Percentiles rank a stretch among this genome's conserved stretches.
Conservation (phyloP, 2,329 filamentous ascomycete species). For the Monosporascus ibericus region DNA sequence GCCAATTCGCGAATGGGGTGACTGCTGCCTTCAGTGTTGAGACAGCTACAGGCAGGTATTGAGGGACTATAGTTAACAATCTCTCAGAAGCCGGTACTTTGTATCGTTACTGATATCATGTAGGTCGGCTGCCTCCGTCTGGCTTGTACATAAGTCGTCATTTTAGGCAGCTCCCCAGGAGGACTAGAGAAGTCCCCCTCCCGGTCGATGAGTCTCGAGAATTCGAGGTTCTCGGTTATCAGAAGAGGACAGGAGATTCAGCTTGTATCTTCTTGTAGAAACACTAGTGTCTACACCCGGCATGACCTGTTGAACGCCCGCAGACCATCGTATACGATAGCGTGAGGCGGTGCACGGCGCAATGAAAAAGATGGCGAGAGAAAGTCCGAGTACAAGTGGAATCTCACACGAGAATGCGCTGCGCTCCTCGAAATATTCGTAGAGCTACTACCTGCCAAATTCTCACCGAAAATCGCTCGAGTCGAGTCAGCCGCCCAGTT, state of each 20-base stretch:
- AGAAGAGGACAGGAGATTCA: not conserved
- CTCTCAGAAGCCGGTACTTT: constrained; percentile 8
- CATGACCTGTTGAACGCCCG: constrained; percentile 12
- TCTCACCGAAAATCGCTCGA: constrained; percentile 19
- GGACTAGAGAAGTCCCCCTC: constrained; percentile 12
- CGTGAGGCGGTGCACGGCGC: not conserved
- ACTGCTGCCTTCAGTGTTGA: constrained; percentile 14
- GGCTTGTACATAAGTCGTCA: constrained; percentile 18
- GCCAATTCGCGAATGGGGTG: constrained; percentile 16
- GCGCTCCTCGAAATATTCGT: constrained; percentile 9
- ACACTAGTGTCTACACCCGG: not conserved
- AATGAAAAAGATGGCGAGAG: not conserved
- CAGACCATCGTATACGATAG: not conserved
- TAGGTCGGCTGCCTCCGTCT: constrained; percentile 17
- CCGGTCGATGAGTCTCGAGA: constrained; percentile 18
- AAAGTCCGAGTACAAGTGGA: not conserved
- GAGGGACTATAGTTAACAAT: constrained; percentile 5
- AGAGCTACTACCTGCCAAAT: constrained; percentile 12
- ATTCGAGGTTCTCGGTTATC: constrained; percentile 13
- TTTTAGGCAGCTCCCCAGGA: constrained; percentile 18
- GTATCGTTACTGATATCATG: constrained; percentile 14
- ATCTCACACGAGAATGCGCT: constrained; percentile 8
- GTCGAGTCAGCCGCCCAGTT: not conserved
- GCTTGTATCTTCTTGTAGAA: not conserved
- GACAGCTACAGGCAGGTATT: constrained; percentile 11